Evolutionary conservation across 1,139 yeast species (phyloP), one percentile per base, ranked within the genome.

Genomic region (Pneumocystis oryctolagi): DNA sequence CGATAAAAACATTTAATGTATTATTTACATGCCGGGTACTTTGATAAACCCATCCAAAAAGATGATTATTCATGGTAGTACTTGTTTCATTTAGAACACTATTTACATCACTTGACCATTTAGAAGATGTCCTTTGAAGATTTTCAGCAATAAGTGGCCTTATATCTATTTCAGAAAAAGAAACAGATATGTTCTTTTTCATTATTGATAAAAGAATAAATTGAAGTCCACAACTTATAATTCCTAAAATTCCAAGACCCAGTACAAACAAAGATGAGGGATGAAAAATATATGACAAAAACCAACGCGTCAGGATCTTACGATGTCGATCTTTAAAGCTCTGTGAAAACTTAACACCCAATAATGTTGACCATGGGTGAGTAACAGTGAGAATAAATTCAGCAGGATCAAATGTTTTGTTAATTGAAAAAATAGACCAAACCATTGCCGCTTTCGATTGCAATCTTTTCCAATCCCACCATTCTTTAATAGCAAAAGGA

Each of bases 41-140:
- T 1, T 77, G 76, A 63, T 77, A 77, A 0, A 87, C 78, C 81
- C 86, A 81, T 0, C 89, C 88, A 66, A 90, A 82, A 25, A 89
- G 68, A 58, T 84, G 81, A 5, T 78, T 73, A 71, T 90, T 90
- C 53, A 89, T 73, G 3, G 72, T 71, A 0, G 66, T 62, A 70
- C 87, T 82, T 9, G 80, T 76, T 0, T 69, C 65, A 12, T 69
- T 66, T 14, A 85, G 73, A 63, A 79, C 79, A 0, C 63, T 64
- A 68, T 85, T 85, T 0, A 87, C 80, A 30, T 77, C 73, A 57
- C 73, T 71, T 0, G 80, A 73, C 90, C 90, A 85, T 2, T 68
- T 66, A 0, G 64, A 60, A 9, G 73, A 64, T 5, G 68, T 70
- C 14, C 59, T 32, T 12, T 68, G 61, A 6, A 73, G 63, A 0